Percentiles rank a stretch among this genome's conserved stretches.
Evolutionary conservation across 2,329 filamentous ascomycete species (phyloP).

Genomic region (Madurella mycetomatis): DNA sequence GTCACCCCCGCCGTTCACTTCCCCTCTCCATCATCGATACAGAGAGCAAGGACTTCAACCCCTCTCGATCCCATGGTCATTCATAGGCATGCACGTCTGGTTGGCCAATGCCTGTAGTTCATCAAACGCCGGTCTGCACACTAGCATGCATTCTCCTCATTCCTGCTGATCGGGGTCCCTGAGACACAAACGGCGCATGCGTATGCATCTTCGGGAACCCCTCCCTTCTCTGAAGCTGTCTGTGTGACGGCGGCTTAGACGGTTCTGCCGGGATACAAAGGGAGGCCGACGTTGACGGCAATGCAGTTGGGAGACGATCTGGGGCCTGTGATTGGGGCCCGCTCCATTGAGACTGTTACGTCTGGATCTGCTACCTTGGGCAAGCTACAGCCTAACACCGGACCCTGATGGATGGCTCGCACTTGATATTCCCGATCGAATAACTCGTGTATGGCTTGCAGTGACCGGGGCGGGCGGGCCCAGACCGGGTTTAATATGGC

Average conservation of each 20-base stretch:
- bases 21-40: conserved; percentile 1
- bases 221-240: conserved; percentile 11
- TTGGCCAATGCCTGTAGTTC: conserved; percentile 11
- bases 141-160: neutral
- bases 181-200: conserved; percentile 10
- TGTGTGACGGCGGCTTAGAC: conserved; percentile 5
- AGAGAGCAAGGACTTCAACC: neutral
- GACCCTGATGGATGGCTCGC: neutral
- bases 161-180: neutral
- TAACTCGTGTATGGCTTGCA: neutral
- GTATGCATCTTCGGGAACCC: conserved; percentile 25
- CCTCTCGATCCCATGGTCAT: neutral
- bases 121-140: conserved; percentile 1
- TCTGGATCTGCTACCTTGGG: neutral
- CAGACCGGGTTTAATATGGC: neutral
- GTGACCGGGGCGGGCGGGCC: too few relatives aligned
- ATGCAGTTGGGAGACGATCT: neutral
- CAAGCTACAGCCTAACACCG: neutral
- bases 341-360: neutral
- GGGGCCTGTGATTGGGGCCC: conserved; percentile 20
- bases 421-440: neutral
- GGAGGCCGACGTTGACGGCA: conserved; percentile 12
- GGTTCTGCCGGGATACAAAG: conserved; percentile 1
- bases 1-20: neutral
- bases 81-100: neutral